Evolutionary conservation across 495 filamentous ascomycete genomes (phyloP).

Genomic region (Daldinia caldariorum): DNA sequence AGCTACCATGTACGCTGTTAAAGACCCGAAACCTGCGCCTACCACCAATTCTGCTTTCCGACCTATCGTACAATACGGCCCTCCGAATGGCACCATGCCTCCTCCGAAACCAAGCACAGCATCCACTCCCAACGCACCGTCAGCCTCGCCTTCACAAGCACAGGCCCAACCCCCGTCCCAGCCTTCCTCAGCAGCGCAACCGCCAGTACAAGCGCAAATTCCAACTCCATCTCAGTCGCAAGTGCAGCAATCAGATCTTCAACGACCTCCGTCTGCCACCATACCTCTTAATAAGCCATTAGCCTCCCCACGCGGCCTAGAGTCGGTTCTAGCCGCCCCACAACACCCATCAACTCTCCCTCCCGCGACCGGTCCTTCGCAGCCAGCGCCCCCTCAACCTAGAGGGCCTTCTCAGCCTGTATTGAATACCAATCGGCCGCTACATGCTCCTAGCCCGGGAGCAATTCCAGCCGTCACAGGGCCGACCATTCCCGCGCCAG

Average conservation of each 20-base stretch:
- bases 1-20: conserved; percentile 84
- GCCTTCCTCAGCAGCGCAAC: conserved; percentile 23
- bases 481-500: conserved; percentile 32
- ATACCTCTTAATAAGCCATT: conserved; percentile 28
- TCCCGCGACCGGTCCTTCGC: conserved; percentile 28
- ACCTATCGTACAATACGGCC: conserved; percentile 77
- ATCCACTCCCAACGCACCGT: conserved; percentile 28
- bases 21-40: conserved; percentile 67
- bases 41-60: conserved; percentile 55
- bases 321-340: conserved; percentile 47
- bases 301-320: conserved; percentile 42
- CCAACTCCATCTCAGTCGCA: conserved; percentile 35
- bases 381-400: conserved; percentile 38
- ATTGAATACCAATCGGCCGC: conserved; percentile 31
- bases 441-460: conserved; percentile 37
- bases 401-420: conserved; percentile 33
- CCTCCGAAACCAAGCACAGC: conserved; percentile 60
- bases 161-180: conserved; percentile 28
- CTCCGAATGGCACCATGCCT: conserved; percentile 66
- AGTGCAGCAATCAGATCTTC: conserved; percentile 34
- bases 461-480: conserved; percentile 21
- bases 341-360: conserved; percentile 39
- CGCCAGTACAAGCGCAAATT: conserved; percentile 36
- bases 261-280: conserved; percentile 28
- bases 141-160: conserved; percentile 22